Evolutionary conservation across 805 yeast genomes (phyloP).

Genomic region (Candida takata): DNA sequence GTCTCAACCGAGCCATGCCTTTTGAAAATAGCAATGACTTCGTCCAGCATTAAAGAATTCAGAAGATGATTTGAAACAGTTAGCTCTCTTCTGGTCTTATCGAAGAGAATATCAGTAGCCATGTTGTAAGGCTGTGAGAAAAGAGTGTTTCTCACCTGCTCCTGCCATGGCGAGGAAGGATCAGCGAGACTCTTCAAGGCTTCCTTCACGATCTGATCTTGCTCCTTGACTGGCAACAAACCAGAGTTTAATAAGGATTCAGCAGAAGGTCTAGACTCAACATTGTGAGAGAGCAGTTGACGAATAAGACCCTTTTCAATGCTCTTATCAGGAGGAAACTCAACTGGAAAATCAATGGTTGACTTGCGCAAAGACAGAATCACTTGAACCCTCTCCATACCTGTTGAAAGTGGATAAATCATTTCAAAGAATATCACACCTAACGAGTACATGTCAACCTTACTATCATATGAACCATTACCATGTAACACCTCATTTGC

Average conservation of each 20-base stretch:
- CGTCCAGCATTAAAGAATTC: conserved; percentile 52
- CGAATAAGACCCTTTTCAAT: conserved; percentile 64
- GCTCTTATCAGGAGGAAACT: conserved; percentile 46
- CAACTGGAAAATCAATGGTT: conserved; percentile 61
- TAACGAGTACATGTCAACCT: conserved; percentile 91
- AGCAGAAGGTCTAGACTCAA: conserved; percentile 76
- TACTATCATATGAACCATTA: conserved; percentile 73
- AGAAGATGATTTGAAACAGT: conserved; percentile 46
- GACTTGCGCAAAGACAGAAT: conserved; percentile 57
- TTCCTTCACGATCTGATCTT: conserved; percentile 83
- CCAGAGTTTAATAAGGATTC: conserved; percentile 70
- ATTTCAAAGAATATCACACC: conserved; percentile 95
- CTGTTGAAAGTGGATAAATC: conserved; percentile 79
- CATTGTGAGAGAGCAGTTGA: conserved; percentile 70
- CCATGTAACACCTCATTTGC: conserved; percentile 83
- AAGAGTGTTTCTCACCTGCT: conserved; percentile 79
- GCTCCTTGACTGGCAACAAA: conserved; percentile 78
- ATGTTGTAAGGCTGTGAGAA: conserved; percentile 80
- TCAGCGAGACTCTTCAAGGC: conserved; percentile 81
- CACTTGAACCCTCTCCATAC: conserved; percentile 84
- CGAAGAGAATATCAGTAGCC: conserved; percentile 82
- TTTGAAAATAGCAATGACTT: conserved; percentile 56
- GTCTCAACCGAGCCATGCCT: conserved; percentile 86
- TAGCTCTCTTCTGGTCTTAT: conserved; percentile 30
- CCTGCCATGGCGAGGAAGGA: conserved; percentile 91